Percentiles rank a stretch among this genome's conserved stretches.
Evolutionary conservation across 805 yeast genomes (phyloP).

Genomic region (Yarrowia keelungensis): DNA sequence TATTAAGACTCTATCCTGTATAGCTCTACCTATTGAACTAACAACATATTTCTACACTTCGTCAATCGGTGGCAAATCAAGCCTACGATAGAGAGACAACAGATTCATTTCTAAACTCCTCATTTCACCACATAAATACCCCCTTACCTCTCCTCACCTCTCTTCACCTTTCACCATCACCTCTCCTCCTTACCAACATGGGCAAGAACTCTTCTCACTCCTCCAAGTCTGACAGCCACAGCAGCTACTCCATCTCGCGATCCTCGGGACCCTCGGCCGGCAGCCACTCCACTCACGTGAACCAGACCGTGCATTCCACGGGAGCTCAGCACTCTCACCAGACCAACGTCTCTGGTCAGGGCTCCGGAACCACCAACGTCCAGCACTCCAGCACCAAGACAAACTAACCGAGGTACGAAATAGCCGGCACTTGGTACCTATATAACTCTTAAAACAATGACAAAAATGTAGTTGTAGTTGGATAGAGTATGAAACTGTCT

Average conservation of each 20-base stretch:
- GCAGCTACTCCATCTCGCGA: background rate
- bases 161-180: background rate
- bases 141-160: background rate
- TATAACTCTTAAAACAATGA: background rate
- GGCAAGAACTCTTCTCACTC: background rate
- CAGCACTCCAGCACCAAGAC: conserved; percentile 3
- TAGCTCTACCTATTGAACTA: no score
- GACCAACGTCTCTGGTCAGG: background rate
- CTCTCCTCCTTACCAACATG: background rate
- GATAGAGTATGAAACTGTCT: no score
- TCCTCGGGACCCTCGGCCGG: background rate
- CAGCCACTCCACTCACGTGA: background rate
- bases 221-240: conserved; percentile 1
- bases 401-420: background rate
- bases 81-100: no score
- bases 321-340: background rate
- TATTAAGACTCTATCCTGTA: no score
- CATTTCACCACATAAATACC: background rate
- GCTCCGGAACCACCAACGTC: background rate
- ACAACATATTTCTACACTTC: no score
- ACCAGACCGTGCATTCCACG: background rate
- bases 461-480: background rate
- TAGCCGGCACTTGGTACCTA: background rate
- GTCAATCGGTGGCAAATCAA: no score
- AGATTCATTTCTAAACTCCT: background rate